These are phyloP conservation scores for Raphanus hybrid DNA, from an alignment of 441 rosid species.

Conservation along the genomic window DNA sequence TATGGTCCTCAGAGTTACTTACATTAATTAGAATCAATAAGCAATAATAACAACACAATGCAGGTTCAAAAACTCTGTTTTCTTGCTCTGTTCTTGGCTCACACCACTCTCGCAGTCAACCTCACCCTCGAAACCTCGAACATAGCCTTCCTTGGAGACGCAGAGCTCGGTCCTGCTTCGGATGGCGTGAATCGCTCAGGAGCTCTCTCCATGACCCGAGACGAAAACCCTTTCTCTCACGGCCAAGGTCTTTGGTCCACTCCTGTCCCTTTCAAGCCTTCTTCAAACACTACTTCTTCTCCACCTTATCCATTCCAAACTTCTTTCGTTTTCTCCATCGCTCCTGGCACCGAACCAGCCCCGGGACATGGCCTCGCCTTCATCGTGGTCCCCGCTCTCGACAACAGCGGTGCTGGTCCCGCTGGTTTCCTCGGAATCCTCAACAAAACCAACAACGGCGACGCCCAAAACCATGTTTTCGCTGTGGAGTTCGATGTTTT, in stretches of 20 bases:
- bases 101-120: constrained; percentile 21
- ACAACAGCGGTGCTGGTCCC: constrained; percentile 32
- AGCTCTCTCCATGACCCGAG: constrained; percentile 42
- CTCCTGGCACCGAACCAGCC: constrained; percentile 32
- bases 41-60: constrained; percentile 15
- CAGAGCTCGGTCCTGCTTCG: constrained; percentile 38
- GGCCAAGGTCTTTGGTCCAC: constrained; percentile 40
- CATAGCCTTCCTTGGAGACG: constrained; percentile 34
- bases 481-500: constrained; percentile 46
- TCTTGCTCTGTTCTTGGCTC: constrained; percentile 32
- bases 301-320: constrained; percentile 35
- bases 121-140: constrained; percentile 25
- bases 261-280: constrained; percentile 37
- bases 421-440: constrained; percentile 45
- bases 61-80: constrained; percentile 36
- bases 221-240: constrained; percentile 27
- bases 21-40: background rate
- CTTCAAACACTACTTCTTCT: constrained; percentile 22
- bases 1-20: background rate
- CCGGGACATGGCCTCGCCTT: constrained; percentile 46
- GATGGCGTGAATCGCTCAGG: constrained; percentile 27
- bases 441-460: constrained; percentile 43
- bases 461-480: constrained; percentile 39
- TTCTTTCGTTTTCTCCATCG: constrained; percentile 45
- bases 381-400: constrained; percentile 27